Percentiles rank a stretch among this genome's conserved stretches.
phyloP scores from a whole-genome alignment of 75 land plant species.

The Sequoia sempervirens region DNA sequence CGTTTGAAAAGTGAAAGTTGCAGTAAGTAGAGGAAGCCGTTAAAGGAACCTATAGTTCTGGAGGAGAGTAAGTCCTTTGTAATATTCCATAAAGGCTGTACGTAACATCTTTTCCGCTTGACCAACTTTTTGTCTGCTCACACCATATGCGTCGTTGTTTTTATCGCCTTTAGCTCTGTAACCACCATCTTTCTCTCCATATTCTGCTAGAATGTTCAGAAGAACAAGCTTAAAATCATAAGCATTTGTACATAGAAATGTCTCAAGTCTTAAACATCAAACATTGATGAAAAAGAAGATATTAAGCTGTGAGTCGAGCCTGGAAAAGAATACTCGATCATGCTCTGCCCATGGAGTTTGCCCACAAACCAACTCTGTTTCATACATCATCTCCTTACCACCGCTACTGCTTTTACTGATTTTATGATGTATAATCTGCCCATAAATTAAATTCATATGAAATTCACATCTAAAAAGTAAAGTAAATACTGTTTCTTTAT shows the following conservation, averaged over 20 bases:
- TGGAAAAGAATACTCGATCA: constrained; percentile 20
- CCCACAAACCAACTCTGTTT: constrained; percentile 20
- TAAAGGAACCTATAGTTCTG: constrained; percentile 35
- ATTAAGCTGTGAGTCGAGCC: constrained; percentile 36
- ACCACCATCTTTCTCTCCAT: not conserved
- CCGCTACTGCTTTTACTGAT: not conserved
- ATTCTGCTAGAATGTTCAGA: not conserved
- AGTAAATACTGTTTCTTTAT: no score
- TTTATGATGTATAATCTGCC: not conserved
- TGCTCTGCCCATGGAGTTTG: not conserved
- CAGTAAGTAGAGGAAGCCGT: not conserved
- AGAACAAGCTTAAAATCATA: not conserved
- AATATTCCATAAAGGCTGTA: constrained; percentile 30
- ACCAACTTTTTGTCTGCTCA: constrained; percentile 19
- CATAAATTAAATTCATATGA: not conserved
- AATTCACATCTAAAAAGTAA: not conserved
- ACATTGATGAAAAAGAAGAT: no score
- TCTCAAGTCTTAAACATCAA: not conserved
- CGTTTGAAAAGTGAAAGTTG: not conserved
- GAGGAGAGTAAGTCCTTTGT: constrained; percentile 37
- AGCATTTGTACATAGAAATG: not conserved
- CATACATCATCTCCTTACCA: constrained; percentile 9
- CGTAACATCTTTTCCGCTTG: constrained; percentile 26
- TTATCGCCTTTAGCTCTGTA: not conserved
- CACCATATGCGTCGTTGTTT: not conserved